A percentile compares a stretch with the other conserved stretches of the same genome.
Conservation (phyloP, 75 land plant genomes). For the Ceratopteris richardii region DNA sequence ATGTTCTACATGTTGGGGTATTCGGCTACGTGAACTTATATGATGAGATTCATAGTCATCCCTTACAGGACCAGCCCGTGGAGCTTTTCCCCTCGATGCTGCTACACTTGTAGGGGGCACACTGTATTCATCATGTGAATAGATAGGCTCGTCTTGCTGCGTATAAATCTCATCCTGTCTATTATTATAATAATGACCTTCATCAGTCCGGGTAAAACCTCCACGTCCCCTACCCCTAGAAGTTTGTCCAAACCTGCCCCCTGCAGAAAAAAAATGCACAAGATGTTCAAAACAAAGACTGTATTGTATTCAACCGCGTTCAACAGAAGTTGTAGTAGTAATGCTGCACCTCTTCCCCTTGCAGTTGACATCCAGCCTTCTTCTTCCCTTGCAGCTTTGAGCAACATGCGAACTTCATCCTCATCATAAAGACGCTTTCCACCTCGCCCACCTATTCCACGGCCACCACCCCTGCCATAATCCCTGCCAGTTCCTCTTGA, state of each 20-base stretch:
- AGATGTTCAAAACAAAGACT: neutral
- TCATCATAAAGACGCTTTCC: slow-evolving; percentile 6
- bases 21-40: neutral
- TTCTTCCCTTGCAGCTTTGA: neutral
- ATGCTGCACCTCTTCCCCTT: neutral
- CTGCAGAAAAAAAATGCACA: no score
- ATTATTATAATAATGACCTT: no score
- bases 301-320: neutral
- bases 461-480: neutral
- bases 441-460: neutral
- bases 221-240: no score
- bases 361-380: neutral
- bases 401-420: slow-evolving; percentile 1
- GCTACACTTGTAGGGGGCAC: neutral
- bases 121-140: neutral
- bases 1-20: neutral
- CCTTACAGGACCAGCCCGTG: neutral
- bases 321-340: neutral
- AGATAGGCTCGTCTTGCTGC: neutral
- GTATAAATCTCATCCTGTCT: neutral
- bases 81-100: neutral
- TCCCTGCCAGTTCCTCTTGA: neutral
- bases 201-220: no score
- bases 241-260: no score
- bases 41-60: slow-evolving; percentile 1